Percentiles rank a stretch among this genome's conserved stretches.
Evolutionary conservation across 2,329 filamentous ascomycete genomes (phyloP).

Genomic region (Mollisiaceae sp.): DNA sequence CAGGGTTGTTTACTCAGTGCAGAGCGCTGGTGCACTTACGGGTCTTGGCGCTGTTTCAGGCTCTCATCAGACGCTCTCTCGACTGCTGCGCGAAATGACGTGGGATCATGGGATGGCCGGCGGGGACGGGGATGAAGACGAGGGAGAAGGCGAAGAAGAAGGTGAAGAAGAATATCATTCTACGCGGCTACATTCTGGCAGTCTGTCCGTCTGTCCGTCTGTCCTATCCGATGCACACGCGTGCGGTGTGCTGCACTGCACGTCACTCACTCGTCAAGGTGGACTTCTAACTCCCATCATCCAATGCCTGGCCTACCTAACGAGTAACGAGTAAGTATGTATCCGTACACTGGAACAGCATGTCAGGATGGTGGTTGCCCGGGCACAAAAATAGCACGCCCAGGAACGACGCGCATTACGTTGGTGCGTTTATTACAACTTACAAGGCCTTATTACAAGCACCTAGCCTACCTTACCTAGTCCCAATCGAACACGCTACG

Average conservation of each 20-base stretch:
- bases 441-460: too few relatives aligned
- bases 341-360: too few relatives aligned
- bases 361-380: conserved; percentile 5
- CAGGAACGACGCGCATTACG: neutral
- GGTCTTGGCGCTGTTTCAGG: neutral
- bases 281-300: neutral
- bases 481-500: conserved; percentile 5
- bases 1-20: conserved; percentile 3
- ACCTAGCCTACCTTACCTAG: too few relatives aligned
- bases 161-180: too few relatives aligned
- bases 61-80: neutral
- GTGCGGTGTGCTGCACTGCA: too few relatives aligned
- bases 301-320: too few relatives aligned
- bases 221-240: too few relatives aligned
- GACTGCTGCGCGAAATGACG: conserved; percentile 1
- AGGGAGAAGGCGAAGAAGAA: too few relatives aligned
- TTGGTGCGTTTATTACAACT: neutral
- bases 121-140: neutral
- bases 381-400: conserved; percentile 6
- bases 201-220: too few relatives aligned
- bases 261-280: neutral
- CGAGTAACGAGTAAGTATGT: too few relatives aligned
- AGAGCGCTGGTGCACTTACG: neutral
- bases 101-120: too few relatives aligned
- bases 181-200: too few relatives aligned